Evolutionary conservation across 2,329 filamentous ascomycete species (phyloP).

Genomic region (Mariannaea elegans): DNA sequence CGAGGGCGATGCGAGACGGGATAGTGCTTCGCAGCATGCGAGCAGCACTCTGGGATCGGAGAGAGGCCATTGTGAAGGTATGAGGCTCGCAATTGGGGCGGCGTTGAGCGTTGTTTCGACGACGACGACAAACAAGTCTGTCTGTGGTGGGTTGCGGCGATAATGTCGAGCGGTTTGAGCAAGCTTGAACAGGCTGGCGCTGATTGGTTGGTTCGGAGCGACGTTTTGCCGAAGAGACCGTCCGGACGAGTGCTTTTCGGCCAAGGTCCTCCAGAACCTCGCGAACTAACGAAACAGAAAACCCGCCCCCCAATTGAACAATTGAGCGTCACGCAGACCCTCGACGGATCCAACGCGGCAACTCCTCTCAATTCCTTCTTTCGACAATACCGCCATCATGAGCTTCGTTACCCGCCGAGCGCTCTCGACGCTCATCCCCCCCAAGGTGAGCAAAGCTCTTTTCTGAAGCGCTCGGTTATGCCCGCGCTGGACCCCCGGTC

Average conservation of each 20-base stretch:
- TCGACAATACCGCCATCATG: slow-evolving; percentile 69
- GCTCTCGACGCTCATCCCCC: slow-evolving; percentile 98
- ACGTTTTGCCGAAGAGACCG: slow-evolving; percentile 50
- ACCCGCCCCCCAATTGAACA: slow-evolving; percentile 40
- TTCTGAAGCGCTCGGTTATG: slow-evolving; percentile 28
- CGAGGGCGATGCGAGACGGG: slow-evolving; percentile 48
- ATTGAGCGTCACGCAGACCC: slow-evolving; percentile 46
- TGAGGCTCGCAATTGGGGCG: slow-evolving; percentile 37
- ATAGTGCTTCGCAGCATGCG: slow-evolving; percentile 60
- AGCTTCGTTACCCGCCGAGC: slow-evolving; percentile 90
- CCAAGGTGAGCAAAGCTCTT: slow-evolving; percentile 76
- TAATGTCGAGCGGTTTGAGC: slow-evolving; percentile 37
- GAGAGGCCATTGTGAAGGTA: slow-evolving; percentile 67
- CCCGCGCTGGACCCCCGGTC: slow-evolving; percentile 34
- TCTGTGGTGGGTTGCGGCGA: slow-evolving; percentile 39
- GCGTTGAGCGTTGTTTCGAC: slow-evolving; percentile 28
- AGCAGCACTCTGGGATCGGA: slow-evolving; percentile 65
- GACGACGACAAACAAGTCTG: slow-evolving; percentile 20
- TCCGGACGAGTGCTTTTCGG: slow-evolving; percentile 59
- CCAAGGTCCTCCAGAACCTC: slow-evolving; percentile 40
- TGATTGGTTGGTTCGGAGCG: slow-evolving; percentile 56
- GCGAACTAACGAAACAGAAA: slow-evolving; percentile 39
- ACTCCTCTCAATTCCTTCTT: slow-evolving; percentile 39
- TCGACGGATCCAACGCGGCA: slow-evolving; percentile 44
- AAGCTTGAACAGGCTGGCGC: slow-evolving; percentile 39